Percentiles rank a stretch among this genome's conserved stretches.
These are phyloP conservation scores for Trichosporon coremiiforme DNA, from an alignment of 1,284 basidiomycete species.

Conservation along the genomic window DNA sequence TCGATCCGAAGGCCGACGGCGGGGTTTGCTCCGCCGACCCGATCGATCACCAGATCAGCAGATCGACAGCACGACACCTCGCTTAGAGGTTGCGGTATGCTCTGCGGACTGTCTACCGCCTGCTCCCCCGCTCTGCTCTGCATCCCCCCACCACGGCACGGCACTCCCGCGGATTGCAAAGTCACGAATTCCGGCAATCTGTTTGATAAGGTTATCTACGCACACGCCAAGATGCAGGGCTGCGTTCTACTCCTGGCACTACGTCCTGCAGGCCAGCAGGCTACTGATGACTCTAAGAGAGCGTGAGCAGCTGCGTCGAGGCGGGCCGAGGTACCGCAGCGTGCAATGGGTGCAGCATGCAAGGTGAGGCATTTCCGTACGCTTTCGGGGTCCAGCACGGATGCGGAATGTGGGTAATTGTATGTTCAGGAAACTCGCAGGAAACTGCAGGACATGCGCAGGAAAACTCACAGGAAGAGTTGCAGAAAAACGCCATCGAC, in stretches of 20 bases:
- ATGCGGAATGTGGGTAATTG: slow-evolving; percentile 11
- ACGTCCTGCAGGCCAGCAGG: not conserved
- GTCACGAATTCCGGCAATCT: not conserved
- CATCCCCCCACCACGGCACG: not conserved
- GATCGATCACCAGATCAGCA: slow-evolving; percentile 7
- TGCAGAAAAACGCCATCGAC: not conserved
- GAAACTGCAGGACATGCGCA: not conserved
- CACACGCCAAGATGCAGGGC: not conserved
- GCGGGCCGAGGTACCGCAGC: not conserved
- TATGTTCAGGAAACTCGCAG: not conserved
- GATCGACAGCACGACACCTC: slow-evolving; percentile 5
- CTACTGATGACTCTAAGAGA: no score
- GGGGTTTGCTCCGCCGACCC: not conserved
- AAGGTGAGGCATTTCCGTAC: not conserved
- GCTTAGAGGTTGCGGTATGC: not conserved
- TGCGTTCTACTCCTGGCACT: not conserved
- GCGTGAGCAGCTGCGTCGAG: not conserved
- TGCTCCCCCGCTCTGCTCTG: not conserved
- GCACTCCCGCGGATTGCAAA: slow-evolving; percentile 7
- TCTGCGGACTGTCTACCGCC: not conserved
- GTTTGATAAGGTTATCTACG: slow-evolving; percentile 1
- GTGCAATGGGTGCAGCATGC: not conserved
- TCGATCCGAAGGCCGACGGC: not conserved
- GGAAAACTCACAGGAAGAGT: not conserved
- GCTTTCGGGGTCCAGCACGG: not conserved